Evolutionary conservation across 163 green algal genomes (phyloP).

Genomic region (Scenedesmus sp.): DNA sequence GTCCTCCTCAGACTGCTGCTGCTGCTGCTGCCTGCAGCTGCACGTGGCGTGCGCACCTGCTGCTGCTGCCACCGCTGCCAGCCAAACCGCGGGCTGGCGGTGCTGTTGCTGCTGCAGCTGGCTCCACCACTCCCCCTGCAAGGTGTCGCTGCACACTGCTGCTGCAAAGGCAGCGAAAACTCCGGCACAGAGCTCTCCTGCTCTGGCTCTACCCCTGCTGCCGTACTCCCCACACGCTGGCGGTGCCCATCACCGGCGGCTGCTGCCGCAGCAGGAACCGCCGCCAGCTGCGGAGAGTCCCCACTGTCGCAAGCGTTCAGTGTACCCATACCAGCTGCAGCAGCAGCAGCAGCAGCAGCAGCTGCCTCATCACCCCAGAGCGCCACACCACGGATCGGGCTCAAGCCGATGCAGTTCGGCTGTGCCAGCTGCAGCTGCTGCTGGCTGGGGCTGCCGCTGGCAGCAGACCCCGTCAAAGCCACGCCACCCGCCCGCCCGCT

Average conservation of each 20-base stretch:
- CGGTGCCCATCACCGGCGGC: neutral
- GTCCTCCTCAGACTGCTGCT: no score
- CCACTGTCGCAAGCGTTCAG: neutral
- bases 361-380: slow-evolving; percentile 16
- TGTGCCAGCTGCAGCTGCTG: slow-evolving; percentile 27
- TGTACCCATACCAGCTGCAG: neutral
- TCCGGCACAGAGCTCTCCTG: neutral
- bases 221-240: neutral
- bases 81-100: neutral
- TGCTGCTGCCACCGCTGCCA: slow-evolving; percentile 15
- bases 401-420: slow-evolving; percentile 17
- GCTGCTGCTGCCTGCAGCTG: neutral
- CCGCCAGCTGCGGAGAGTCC: neutral
- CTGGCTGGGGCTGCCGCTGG: neutral
- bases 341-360: neutral
- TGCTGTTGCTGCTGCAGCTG: neutral
- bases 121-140: neutral
- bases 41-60: slow-evolving; percentile 27
- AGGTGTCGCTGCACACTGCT: neutral
- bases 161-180: neutral
- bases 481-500: neutral
- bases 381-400: slow-evolving; percentile 33
- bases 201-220: neutral
- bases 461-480: neutral
- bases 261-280: neutral